phyloP scores from a whole-genome alignment of 305 asterid species.

The Andrographis paniculata region DNA sequence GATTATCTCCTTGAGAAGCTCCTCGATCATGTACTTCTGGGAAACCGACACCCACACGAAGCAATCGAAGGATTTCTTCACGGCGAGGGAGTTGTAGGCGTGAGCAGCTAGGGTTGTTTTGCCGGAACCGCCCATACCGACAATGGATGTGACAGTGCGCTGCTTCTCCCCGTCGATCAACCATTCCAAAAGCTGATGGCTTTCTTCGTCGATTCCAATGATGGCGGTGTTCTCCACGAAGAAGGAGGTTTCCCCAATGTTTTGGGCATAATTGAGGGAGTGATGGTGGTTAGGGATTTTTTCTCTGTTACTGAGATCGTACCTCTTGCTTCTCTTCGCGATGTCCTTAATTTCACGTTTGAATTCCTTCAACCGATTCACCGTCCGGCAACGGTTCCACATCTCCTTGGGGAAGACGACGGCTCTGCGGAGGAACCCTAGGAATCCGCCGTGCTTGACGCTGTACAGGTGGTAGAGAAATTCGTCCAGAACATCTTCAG shows the following conservation, averaged over 20 bases:
- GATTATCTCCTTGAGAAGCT: background rate
- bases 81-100: background rate
- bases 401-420: conserved; percentile 7
- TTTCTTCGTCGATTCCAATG: conserved; percentile 6
- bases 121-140: conserved; percentile 8
- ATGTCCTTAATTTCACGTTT: conserved; percentile 6
- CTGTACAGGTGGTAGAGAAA: conserved; percentile 9
- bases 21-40: conserved; percentile 8
- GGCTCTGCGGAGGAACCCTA: background rate
- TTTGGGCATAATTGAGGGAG: conserved; percentile 11
- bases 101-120: conserved; percentile 10
- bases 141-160: conserved; percentile 2
- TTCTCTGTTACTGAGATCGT: conserved; percentile 16
- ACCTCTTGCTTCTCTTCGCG: conserved; percentile 7
- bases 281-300: conserved; percentile 1
- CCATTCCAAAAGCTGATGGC: background rate
- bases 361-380: background rate
- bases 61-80: conserved; percentile 2
- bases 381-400: conserved; percentile 1
- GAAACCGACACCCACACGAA: conserved; percentile 7
- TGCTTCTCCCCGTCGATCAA: background rate
- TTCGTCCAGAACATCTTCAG: conserved; percentile 12
- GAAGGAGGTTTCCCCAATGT: conserved; percentile 10
- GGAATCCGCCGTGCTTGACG: background rate
- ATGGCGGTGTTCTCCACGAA: background rate